phyloP scores from a whole-genome alignment of 345 rosid genomes.

The Hypericum androsaemum region DNA sequence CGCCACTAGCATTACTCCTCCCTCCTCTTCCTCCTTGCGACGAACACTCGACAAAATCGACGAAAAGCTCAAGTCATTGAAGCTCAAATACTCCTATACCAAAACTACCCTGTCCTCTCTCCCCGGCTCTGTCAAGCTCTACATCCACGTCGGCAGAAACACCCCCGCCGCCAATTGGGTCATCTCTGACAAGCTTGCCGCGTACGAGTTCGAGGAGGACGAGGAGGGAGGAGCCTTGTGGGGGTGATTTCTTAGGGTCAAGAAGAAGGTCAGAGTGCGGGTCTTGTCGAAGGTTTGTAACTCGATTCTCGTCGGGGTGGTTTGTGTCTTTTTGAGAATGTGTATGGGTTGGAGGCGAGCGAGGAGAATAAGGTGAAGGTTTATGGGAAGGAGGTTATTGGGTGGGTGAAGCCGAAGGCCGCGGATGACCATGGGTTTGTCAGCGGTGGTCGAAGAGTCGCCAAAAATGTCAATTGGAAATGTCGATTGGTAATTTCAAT shows the following conservation, averaged over 20 bases:
- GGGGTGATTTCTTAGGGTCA: conserved; percentile 64
- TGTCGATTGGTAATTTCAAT: no score
- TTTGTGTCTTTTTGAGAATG: conserved; percentile 81
- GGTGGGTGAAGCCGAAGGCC: conserved; percentile 77
- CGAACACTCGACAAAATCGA: conserved; percentile 30
- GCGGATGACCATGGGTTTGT: no score
- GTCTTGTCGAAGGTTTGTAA: conserved; percentile 61
- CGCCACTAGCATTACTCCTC: no score
- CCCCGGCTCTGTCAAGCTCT: conserved; percentile 74
- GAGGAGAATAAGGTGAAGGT: conserved; percentile 66
- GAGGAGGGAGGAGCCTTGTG: conserved; percentile 28
- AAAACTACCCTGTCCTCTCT: conserved; percentile 2
- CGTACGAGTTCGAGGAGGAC: conserved; percentile 44
- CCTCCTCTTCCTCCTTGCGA: conserved; percentile 1
- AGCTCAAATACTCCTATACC: conserved; percentile 24
- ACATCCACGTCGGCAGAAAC: conserved; percentile 75
- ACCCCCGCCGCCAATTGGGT: conserved; percentile 83
- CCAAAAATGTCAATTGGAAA: no score
- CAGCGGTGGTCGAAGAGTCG: no score
- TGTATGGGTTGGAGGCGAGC: conserved; percentile 46
- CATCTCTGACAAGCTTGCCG: conserved; percentile 44
- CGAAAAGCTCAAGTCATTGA: conserved; percentile 43
- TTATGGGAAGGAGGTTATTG: conserved; percentile 80
- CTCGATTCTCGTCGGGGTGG: conserved; percentile 53
- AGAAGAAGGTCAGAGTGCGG: conserved; percentile 48